phyloP scores from a whole-genome alignment of 2,329 filamentous ascomycete genomes.

The Elsinoe necatrix region DNA sequence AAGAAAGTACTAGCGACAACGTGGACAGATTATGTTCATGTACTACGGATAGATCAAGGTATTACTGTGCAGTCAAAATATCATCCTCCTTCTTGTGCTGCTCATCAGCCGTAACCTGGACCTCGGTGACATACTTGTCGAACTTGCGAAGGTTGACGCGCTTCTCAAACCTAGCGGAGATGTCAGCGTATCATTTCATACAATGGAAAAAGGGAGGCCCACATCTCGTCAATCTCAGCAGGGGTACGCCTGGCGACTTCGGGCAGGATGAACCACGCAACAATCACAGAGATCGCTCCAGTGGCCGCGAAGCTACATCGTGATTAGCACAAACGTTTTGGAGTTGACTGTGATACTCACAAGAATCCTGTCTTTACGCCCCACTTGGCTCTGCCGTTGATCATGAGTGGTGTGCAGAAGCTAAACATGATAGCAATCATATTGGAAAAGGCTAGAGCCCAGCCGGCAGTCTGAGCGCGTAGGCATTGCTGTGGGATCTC shows the following conservation, averaged over 20 bases:
- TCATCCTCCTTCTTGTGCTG: slow-evolving; percentile 5
- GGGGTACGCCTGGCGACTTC: slow-evolving; percentile 27
- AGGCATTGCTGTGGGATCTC: slow-evolving; percentile 36
- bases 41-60: not conserved
- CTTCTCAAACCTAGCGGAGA: slow-evolving; percentile 26
- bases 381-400: slow-evolving; percentile 35
- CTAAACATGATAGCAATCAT: slow-evolving; percentile 38
- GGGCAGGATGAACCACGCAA: slow-evolving; percentile 34
- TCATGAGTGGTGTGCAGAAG: slow-evolving; percentile 40
- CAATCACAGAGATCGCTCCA: slow-evolving; percentile 26
- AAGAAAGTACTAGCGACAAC: too few relatives aligned
- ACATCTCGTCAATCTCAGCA: slow-evolving; percentile 35
- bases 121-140: slow-evolving; percentile 31
- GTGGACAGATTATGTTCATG: not conserved
- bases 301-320: slow-evolving; percentile 29
- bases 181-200: not conserved
- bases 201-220: slow-evolving; percentile 19
- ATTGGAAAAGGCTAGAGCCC: slow-evolving; percentile 35
- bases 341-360: slow-evolving; percentile 25
- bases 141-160: slow-evolving; percentile 32
- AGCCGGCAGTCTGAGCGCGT: slow-evolving; percentile 34
- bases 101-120: slow-evolving; percentile 22
- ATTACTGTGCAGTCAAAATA: not conserved
- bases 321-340: not conserved
- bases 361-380: slow-evolving; percentile 41